Base-by-base conservation (phyloP, 768 basidiomycete genomes). In the Pleurotus giganteus region DNA sequence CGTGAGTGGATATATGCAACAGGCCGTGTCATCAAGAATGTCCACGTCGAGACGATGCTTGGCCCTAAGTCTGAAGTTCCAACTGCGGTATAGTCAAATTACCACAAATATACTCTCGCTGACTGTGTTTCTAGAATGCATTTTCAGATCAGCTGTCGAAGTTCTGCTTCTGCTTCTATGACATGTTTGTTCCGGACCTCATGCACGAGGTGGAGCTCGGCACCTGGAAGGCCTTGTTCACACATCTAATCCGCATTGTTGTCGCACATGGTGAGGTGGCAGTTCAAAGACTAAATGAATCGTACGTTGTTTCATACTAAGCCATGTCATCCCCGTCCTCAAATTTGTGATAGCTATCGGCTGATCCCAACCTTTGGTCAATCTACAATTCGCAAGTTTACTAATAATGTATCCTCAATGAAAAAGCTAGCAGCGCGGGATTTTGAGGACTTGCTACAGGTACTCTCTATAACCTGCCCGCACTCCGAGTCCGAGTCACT, bases 131-230 rank as follows among this genome's bases (percentile, higher is more conserved):
- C n/a, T 51, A 70, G 69, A 69, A 66, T 59, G 60, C 65, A 0
- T 67, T 70, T 23, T 71, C 73, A 43, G 54, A 66, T 23, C 47
- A 67, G 0, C 65, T 60, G 21, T 29, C 42, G 2, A 69, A 73
- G 60, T 60, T 74, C 7, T 68, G 65, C 2, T 64, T 69, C 6
- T 71, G 77, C 55, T 57, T 70, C 17, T 55, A 72, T 53, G 71
- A 73, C 57, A 71, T 77, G 52, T 67, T 75, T 60, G 74, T 76
- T 46, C 61, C 73, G 0, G 75, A 76, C 0, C 71, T 79, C 26
- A 66, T 60, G 0, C 74, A 78, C 44, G 47, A 56, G 29, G 37
- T 64, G 0, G 67, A 54, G 68, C n/a, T 44, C 26, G 24, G 58
- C 39, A 54, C 17, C 32, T 49, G 23, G 49, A 29, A 41, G 15